Conservation (phyloP, 371 early-diverging fungal genomes). For the Mucor indicus region DNA sequence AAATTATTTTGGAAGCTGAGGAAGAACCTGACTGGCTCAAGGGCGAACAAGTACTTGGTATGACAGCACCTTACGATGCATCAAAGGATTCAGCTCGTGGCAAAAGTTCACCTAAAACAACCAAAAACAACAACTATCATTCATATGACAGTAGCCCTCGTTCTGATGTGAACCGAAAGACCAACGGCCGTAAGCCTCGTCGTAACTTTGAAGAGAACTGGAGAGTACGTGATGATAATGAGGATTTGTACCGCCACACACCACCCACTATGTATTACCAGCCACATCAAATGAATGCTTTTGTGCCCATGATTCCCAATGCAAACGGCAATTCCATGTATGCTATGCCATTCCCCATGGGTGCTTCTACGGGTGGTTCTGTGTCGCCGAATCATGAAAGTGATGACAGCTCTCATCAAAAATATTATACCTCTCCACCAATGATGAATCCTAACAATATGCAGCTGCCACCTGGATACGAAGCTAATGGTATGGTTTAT, state of each 20-base stretch:
- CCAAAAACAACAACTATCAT: neutral
- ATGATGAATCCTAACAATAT: neutral
- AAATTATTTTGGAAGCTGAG: constrained; percentile 36
- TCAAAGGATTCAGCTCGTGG: neutral
- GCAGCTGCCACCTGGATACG: neutral
- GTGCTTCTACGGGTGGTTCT: neutral
- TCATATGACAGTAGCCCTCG: neutral
- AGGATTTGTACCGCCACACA: neutral
- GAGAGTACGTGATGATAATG: constrained; percentile 13
- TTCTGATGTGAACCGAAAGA: neutral
- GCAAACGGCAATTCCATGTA: constrained; percentile 20
- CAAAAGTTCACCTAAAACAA: neutral
- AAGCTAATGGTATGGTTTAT: too few species aligned
- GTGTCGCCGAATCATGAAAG: too few species aligned
- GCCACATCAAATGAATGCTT: constrained; percentile 9
- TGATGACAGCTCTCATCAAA: too few species aligned
- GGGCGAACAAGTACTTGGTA: constrained; percentile 23
- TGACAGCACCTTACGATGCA: constrained; percentile 17
- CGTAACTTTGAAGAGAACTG: constrained; percentile 15
- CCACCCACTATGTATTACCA: constrained; percentile 12
- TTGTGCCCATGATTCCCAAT: constrained; percentile 21
- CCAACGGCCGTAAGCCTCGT: neutral
- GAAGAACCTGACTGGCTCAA: constrained; percentile 14
- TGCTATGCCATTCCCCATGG: constrained; percentile 21
- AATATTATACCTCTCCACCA: too few species aligned